Conservation (phyloP, 768 basidiomycete species). For the Boletus vermiculosoides region DNA sequence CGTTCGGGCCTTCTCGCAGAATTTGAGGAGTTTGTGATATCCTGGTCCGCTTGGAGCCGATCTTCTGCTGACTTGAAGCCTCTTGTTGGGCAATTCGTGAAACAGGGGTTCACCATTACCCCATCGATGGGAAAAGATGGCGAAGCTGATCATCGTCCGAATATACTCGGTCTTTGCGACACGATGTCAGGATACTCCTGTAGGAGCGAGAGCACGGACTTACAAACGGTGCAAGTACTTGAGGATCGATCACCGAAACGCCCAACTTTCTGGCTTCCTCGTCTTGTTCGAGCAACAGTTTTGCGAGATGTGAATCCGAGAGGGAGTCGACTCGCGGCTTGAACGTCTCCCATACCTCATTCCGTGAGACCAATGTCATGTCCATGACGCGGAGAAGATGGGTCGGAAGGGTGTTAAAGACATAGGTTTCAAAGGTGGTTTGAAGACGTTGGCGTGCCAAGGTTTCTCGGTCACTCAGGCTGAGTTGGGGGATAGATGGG, state of each 20-base stretch:
- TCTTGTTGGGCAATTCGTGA: constrained; percentile 22
- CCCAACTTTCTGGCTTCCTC: constrained; percentile 24
- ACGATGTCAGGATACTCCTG: constrained; percentile 2
- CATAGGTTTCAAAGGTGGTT: constrained; percentile 24
- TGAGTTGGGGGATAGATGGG: constrained; percentile 17
- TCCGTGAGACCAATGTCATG: constrained; percentile 22
- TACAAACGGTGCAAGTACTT: constrained; percentile 22
- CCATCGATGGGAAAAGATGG: constrained; percentile 30
- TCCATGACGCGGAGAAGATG: constrained; percentile 23
- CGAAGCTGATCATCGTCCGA: constrained; percentile 22
- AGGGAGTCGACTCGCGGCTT: constrained; percentile 20
- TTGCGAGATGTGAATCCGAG: constrained; percentile 24
- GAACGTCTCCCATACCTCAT: constrained; percentile 21
- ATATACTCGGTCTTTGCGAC: constrained; percentile 17
- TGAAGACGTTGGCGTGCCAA: constrained; percentile 21
- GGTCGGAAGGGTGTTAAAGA: constrained; percentile 27
- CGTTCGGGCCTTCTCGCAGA: constrained; percentile 26
- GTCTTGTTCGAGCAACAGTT: constrained; percentile 24
- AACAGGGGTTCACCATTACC: constrained; percentile 22
- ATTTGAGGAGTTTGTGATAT: constrained; percentile 27
- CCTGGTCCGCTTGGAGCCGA: constrained; percentile 19
- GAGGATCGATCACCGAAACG: constrained; percentile 21
- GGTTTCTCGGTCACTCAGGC: constrained; percentile 20
- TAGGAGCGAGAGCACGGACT: background rate
- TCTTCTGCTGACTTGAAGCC: constrained; percentile 11